Percentiles rank a stretch among this genome's conserved stretches.
These are phyloP conservation scores for Karstenula rhodostoma DNA, from an alignment of 2,329 filamentous ascomycete genomes.

Conservation along the genomic window DNA sequence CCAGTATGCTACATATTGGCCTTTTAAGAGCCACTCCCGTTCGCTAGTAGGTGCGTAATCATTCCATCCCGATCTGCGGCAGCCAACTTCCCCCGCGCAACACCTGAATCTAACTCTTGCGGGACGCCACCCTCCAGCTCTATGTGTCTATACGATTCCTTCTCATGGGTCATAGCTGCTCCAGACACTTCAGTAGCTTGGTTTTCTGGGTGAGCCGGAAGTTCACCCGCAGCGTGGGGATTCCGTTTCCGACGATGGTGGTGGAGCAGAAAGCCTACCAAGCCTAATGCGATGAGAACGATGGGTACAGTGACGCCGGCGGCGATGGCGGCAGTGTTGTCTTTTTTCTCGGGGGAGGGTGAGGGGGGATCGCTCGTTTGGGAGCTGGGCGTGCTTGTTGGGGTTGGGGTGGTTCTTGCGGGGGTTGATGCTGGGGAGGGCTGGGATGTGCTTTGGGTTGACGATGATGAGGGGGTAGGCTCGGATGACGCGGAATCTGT, in stretches of 20 bases:
- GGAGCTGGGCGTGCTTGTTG: neutral
- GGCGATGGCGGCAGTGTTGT: conserved; percentile 15
- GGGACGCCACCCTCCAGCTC: neutral
- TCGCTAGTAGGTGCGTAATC: neutral
- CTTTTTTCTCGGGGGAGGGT: neutral
- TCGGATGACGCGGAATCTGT: neutral
- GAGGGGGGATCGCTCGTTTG: neutral
- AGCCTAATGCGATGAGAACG: conserved; percentile 14
- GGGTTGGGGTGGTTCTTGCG: neutral
- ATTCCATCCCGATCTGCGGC: neutral
- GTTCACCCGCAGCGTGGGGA: neutral
- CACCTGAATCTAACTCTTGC: conserved; percentile 1
- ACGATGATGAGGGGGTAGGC: neutral
- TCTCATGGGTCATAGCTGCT: neutral
- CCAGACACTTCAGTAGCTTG: neutral
- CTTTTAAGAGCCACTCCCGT: neutral
- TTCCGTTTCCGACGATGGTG: conserved; percentile 1
- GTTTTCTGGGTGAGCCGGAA: neutral
- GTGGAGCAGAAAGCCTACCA: conserved; percentile 17
- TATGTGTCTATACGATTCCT: neutral
- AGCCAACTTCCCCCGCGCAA: neutral
- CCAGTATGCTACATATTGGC: neutral
- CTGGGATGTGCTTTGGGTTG: neutral
- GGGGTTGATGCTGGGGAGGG: conserved; percentile 6
- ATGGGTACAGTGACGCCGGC: conserved; percentile 19